Conservation (phyloP, 2,329 filamentous ascomycete species). For the Fusarium bactridioides region DNA sequence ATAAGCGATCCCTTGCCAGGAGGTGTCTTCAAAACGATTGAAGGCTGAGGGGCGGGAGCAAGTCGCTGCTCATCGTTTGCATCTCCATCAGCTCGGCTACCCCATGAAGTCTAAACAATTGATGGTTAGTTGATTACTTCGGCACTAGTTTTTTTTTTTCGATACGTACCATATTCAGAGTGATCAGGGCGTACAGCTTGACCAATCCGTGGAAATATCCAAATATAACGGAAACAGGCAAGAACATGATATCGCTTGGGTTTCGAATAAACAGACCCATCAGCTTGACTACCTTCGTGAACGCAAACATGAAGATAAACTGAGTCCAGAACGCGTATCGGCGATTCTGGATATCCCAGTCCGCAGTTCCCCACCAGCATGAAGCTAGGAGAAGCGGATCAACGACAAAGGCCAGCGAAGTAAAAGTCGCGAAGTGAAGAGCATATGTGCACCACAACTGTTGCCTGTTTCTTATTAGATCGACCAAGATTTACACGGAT, state of each 20-base stretch:
- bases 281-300: constrained; percentile 91
- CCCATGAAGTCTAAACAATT: constrained; percentile 82
- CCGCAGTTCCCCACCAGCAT: constrained; percentile 72
- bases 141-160: neutral
- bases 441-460: constrained; percentile 95
- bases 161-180: constrained; percentile 79
- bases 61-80: constrained; percentile 79
- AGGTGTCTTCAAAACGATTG: constrained; percentile 54
- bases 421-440: constrained; percentile 90
- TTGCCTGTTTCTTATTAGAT: constrained; percentile 63
- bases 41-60: constrained; percentile 56
- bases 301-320: constrained; percentile 76
- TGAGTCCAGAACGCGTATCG: constrained; percentile 67
- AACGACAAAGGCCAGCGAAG: constrained; percentile 81
- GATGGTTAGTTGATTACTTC: constrained; percentile 16
- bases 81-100: constrained; percentile 91
- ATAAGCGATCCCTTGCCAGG: constrained; percentile 54
- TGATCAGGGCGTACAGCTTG: constrained; percentile 87
- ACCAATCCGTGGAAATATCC: constrained; percentile 93
- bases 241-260: constrained; percentile 79
- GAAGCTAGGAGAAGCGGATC: constrained; percentile 77
- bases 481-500: neutral
- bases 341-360: constrained; percentile 64
- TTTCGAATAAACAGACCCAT: constrained; percentile 86
- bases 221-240: constrained; percentile 88